Conservation (phyloP, 2,329 filamentous ascomycete species). For the Apiospora sp. region DNA sequence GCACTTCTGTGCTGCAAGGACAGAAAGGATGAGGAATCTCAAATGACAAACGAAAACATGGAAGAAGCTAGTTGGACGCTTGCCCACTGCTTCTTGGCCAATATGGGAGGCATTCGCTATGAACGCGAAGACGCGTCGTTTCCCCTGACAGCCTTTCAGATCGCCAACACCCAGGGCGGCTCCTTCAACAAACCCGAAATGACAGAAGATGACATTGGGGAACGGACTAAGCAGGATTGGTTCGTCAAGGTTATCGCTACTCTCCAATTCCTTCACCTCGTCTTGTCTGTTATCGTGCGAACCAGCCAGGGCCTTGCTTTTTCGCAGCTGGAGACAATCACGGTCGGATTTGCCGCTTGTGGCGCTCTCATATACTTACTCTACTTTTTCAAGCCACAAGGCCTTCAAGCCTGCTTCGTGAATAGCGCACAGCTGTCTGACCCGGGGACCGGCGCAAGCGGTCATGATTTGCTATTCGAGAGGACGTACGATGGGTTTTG, state of each 20-base stretch:
- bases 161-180: background rate
- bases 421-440: background rate
- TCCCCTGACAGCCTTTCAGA: background rate
- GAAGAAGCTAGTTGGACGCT: background rate
- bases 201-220: background rate
- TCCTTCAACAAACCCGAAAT: background rate
- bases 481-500: background rate
- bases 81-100: background rate
- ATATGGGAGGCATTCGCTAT: background rate
- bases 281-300: background rate
- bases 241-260: background rate
- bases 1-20: no score
- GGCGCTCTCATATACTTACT: background rate
- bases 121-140: background rate
- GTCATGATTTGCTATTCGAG: background rate
- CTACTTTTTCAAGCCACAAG: background rate
- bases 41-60: background rate
- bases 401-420: background rate
- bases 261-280: background rate
- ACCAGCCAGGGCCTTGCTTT: background rate
- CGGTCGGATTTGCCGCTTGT: background rate
- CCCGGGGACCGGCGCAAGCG: no score
- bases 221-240: background rate
- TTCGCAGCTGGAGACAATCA: background rate
- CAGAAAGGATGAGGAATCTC: no score